A percentile compares a stretch with the other conserved stretches of the same genome.
These are phyloP conservation scores for Fusarium protoensiforme DNA, from an alignment of 2,329 filamentous ascomycete species.

Conservation along the genomic window DNA sequence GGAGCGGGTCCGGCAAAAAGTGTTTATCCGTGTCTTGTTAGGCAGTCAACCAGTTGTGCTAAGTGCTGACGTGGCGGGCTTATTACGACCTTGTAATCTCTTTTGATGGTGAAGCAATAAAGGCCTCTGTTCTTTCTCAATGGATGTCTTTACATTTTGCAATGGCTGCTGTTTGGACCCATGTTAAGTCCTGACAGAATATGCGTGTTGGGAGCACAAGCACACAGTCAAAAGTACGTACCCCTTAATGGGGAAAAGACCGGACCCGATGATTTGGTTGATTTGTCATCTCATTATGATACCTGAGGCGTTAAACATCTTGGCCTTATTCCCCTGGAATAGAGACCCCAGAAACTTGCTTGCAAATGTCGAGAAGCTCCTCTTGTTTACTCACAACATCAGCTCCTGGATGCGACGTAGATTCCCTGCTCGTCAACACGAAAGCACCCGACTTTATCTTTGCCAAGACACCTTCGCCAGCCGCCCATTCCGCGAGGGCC, in stretches of 20 bases:
- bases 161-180: not conserved
- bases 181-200: not conserved
- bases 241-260: not conserved
- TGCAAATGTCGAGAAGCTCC: slow-evolving; percentile 21
- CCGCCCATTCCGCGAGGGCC: slow-evolving; percentile 24
- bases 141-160: not conserved
- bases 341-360: slow-evolving; percentile 10
- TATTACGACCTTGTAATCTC: not conserved
- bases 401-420: slow-evolving; percentile 20
- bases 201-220: not conserved
- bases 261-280: not conserved
- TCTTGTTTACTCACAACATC: slow-evolving; percentile 26
- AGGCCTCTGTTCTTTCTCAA: not conserved
- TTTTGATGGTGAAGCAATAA: not conserved
- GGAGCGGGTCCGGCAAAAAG: not conserved
- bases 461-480: slow-evolving; percentile 18
- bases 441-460: slow-evolving; percentile 21
- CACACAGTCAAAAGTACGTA: not conserved
- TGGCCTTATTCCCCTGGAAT: not conserved
- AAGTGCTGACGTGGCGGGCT: not conserved
- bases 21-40: not conserved
- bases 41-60: not conserved
- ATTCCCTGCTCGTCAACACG: slow-evolving; percentile 19
- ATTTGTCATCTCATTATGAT: not conserved
- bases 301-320: not conserved